Base-by-base conservation (phyloP, 2,329 filamentous ascomycete genomes). In the Aspergillus intermedius region DNA sequence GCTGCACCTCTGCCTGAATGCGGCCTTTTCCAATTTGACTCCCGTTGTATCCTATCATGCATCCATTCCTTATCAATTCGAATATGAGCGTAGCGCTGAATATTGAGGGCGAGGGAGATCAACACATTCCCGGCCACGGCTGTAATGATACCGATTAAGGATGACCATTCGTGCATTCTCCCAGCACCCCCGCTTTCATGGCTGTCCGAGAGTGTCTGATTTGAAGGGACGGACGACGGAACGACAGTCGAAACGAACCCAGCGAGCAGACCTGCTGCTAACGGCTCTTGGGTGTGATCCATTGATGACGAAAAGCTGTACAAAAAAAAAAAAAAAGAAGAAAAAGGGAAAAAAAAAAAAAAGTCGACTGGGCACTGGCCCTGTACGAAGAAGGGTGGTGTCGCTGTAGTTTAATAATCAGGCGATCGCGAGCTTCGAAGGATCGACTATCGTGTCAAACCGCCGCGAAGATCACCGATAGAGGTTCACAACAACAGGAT, bases 31-130 rank as follows among this genome's bases (percentile, higher is more conserved):
- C 77, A 61, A n/a, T 77, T 75, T 45, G 77, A 73, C 54, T 74
- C 78, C 40, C 78, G 76, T 42, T 75, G 77, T 52, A 77, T 74
- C 45, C 79, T 77, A 42, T 77, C 73, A 53, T 80, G 77, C 42
- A 79, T 76, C 57, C 79, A 82, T 65, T 91, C 83, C 58, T 84
- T 79, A 53, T 88, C 83, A 53, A 98, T 78, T 49, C 86, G 81
- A 49, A 93, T 88, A 65, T 98, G 93, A 30, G 93, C 91, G 66
- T 97, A 97, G 56, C 93, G 83, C 70, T 98, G 93, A 44, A 94
- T 91, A 65, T 98, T 98, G 52, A 98, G 81, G 10, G 93, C 93
- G 54, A 98, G 83, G 1, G 91, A 95, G 57, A 98, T 97, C 46
- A 98, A 79, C 30, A 96, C 76, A 62, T 98, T 98, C 48, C 93